Conservation (phyloP, 2,329 filamentous ascomycete species). For the Ophiostoma populinum region DNA sequence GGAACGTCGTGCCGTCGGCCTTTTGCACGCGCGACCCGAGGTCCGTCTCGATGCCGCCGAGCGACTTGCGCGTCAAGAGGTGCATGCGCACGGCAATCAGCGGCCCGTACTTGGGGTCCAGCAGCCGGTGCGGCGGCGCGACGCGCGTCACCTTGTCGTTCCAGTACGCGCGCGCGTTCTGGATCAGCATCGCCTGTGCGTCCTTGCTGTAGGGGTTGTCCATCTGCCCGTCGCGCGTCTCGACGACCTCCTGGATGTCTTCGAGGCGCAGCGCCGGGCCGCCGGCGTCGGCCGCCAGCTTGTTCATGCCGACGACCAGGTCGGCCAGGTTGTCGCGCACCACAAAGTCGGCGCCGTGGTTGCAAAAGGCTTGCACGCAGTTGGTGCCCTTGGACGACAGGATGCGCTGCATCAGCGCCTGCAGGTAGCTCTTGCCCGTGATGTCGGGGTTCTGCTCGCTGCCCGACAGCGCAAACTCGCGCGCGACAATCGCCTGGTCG, state of each 20-base stretch:
- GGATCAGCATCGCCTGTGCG: conserved; percentile 42
- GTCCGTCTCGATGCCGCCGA: conserved; percentile 43
- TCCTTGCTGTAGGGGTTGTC: conserved; percentile 41
- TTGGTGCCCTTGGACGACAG: conserved; percentile 34
- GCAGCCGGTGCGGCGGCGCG: conserved; percentile 33
- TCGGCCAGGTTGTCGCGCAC: conserved; percentile 37
- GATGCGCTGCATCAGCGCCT: conserved; percentile 30
- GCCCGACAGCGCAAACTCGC: conserved; percentile 43
- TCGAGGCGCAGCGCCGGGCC: conserved; percentile 31
- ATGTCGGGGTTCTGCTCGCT: conserved; percentile 47
- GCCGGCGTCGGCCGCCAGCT: conserved; percentile 26
- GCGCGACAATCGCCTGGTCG: conserved; percentile 38
- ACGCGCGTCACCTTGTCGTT: conserved; percentile 33
- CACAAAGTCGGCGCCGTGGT: conserved; percentile 41
- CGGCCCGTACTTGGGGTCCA: conserved; percentile 37
- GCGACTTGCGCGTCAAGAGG: conserved; percentile 41
- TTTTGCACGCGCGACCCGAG: conserved; percentile 37
- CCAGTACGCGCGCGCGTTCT: conserved; percentile 38
- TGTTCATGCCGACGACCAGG: conserved; percentile 41
- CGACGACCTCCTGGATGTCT: conserved; percentile 27
- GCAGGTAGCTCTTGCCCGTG: conserved; percentile 37
- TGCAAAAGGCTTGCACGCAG: conserved; percentile 39
- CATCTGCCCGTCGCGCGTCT: conserved; percentile 37
- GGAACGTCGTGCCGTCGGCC: conserved; percentile 29
- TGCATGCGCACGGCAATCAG: conserved; percentile 44